Evolutionary conservation across 2,329 filamentous ascomycete genomes (phyloP).

Genomic region (Phoma sp.): DNA sequence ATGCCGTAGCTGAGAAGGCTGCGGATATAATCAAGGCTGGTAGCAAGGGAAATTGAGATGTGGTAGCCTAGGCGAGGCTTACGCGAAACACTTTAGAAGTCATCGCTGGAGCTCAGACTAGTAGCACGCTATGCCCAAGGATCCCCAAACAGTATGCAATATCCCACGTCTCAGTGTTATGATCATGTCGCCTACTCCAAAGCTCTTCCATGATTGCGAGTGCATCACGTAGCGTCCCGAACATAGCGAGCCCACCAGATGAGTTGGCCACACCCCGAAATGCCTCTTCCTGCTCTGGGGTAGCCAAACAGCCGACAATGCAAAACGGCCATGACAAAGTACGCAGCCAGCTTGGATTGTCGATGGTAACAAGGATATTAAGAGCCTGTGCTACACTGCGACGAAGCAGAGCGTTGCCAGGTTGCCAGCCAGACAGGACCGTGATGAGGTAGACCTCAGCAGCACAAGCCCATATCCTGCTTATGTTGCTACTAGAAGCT

Average conservation of each 20-base stretch:
- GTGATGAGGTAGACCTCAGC: conserved; percentile 28
- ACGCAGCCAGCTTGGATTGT: conserved; percentile 30
- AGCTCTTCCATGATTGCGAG: conserved; percentile 48
- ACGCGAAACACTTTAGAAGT: background rate
- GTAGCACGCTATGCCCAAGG: background rate
- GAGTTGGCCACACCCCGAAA: conserved; percentile 31
- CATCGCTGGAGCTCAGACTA: background rate
- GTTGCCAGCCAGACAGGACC: conserved; percentile 33
- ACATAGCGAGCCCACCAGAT: conserved; percentile 25
- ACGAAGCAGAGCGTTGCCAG: conserved; percentile 19
- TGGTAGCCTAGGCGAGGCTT: no score
- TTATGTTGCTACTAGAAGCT: conserved; percentile 4
- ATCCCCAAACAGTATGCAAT: conserved; percentile 1
- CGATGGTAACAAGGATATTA: conserved; percentile 15
- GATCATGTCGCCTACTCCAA: conserved; percentile 26
- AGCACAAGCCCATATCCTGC: conserved; percentile 29
- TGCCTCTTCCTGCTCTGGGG: conserved; percentile 14
- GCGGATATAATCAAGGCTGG: conserved; percentile 16
- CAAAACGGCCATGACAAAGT: conserved; percentile 44
- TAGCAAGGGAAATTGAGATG: background rate
- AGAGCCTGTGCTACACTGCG: conserved; percentile 21
- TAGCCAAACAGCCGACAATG: conserved; percentile 35
- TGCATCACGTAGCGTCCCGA: conserved; percentile 36
- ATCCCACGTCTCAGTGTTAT: conserved; percentile 1
- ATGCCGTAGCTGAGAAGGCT: conserved; percentile 27